phyloP scores from a whole-genome alignment of 768 basidiomycete genomes.

The Amanita inopinata region DNA sequence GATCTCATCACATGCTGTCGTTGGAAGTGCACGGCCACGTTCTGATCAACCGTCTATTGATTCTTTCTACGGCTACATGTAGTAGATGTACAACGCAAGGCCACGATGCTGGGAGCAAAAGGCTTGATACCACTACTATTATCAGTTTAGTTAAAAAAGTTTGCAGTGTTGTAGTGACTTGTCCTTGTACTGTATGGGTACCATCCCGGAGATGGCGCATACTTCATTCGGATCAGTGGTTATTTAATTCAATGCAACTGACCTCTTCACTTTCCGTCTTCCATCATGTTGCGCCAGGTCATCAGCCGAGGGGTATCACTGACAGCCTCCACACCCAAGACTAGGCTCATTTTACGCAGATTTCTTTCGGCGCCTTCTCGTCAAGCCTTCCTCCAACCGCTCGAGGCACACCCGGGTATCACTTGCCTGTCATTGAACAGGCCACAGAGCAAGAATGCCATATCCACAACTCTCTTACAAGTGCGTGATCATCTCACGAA shows the following conservation, averaged over 20 bases:
- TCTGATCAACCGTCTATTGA: conserved; percentile 25
- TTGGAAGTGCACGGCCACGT: conserved; percentile 9
- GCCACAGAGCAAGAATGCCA: conserved; percentile 80
- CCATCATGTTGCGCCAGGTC: background rate
- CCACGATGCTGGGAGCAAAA: background rate
- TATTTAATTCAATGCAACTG: no score
- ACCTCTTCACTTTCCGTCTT: background rate
- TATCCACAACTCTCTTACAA: conserved; percentile 62
- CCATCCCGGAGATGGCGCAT: no score
- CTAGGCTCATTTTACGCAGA: background rate
- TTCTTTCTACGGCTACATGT: conserved; percentile 30
- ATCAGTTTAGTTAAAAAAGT: background rate
- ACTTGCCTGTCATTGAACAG: conserved; percentile 71
- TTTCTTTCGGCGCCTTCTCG: background rate
- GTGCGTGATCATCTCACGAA: conserved; percentile 26
- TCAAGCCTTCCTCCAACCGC: conserved; percentile 43
- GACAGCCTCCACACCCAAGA: background rate
- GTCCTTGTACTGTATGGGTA: background rate
- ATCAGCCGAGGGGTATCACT: background rate
- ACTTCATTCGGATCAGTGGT: no score
- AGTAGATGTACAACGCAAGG: no score
- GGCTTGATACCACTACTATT: background rate
- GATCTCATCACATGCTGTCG: no score
- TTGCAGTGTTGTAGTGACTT: background rate
- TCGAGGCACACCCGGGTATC: conserved; percentile 51